Percentiles rank a stretch among this genome's conserved stretches.
phyloP scores from a whole-genome alignment of 2,329 filamentous ascomycete species.

The Parastagonospora avenae region DNA sequence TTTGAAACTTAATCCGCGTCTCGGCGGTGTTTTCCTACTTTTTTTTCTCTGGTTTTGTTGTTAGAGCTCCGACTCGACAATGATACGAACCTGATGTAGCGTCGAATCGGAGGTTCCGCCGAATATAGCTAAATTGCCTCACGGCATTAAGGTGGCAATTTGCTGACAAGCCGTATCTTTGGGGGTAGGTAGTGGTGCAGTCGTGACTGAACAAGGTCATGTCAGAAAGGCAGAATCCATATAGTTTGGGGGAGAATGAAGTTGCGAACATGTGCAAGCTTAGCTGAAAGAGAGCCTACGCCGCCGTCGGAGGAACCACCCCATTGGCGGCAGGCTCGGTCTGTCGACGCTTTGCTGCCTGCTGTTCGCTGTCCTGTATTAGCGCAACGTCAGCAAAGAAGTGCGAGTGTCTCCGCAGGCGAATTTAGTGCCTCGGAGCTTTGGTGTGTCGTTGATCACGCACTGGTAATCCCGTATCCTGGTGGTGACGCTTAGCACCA shows the following conservation, averaged over 20 bases:
- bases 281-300: conserved; percentile 35
- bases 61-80: conserved; percentile 17
- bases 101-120: conserved; percentile 8
- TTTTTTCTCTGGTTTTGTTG: conserved; percentile 34
- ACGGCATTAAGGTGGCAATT: conserved; percentile 12
- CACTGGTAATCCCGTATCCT: conserved; percentile 54
- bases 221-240: conserved; percentile 30
- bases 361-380: conserved; percentile 44
- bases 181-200: conserved; percentile 18
- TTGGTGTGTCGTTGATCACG: conserved; percentile 37
- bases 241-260: conserved; percentile 12
- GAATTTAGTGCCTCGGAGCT: conserved; percentile 19
- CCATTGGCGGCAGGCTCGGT: conserved; percentile 37
- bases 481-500: conserved; percentile 50
- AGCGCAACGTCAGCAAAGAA: conserved; percentile 43
- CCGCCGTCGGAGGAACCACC: conserved; percentile 33
- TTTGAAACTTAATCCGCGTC: background rate
- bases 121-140: background rate
- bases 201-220: conserved; percentile 31
- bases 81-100: conserved; percentile 20
- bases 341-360: conserved; percentile 40
- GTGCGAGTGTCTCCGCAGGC: conserved; percentile 23
- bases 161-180: conserved; percentile 13
- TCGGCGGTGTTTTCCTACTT: conserved; percentile 27
- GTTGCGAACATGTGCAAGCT: conserved; percentile 38